Conservation (phyloP, 2,329 filamentous ascomycete species). For the Alternaria rosae region DNA sequence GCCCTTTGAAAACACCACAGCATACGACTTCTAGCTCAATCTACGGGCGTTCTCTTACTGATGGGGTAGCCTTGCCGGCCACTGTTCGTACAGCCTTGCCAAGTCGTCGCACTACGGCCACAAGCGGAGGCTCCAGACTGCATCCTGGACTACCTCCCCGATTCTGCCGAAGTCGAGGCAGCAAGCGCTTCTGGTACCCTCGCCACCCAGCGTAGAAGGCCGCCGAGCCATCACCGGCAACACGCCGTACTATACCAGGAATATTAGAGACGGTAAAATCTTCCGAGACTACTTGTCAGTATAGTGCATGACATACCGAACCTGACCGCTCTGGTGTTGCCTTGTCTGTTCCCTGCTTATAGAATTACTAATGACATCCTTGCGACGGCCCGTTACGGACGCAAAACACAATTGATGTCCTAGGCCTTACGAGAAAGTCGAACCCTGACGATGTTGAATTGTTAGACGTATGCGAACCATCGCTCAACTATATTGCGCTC, state of each 20-base stretch:
- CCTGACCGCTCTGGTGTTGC: neutral
- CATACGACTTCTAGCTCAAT: conserved; percentile 1
- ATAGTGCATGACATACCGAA: neutral
- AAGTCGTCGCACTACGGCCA: conserved; percentile 33
- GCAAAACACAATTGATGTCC: neutral
- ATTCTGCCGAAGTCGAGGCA: conserved; percentile 28
- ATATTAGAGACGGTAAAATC: neutral
- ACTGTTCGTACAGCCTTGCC: conserved; percentile 25
- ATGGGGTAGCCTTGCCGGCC: conserved; percentile 19
- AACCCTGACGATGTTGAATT: neutral
- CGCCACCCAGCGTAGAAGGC: conserved; percentile 21
- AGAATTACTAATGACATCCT: neutral
- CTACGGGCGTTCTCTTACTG: conserved; percentile 1
- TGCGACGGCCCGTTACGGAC: neutral
- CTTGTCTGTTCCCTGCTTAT: neutral
- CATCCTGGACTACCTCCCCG: conserved; percentile 28
- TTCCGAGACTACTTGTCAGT: neutral
- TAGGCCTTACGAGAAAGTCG: neutral
- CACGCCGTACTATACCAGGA: neutral
- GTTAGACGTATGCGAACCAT: neutral
- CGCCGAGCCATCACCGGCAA: conserved; percentile 1
- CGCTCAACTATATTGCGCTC: conserved; percentile 20
- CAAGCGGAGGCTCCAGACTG: conserved; percentile 36
- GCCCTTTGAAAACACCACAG: neutral
- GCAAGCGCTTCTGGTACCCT: conserved; percentile 17